Percentiles rank a stretch among this genome's conserved stretches.
phyloP scores from a whole-genome alignment of 2,329 filamentous ascomycete genomes.

The Claviceps purpurea region DNA sequence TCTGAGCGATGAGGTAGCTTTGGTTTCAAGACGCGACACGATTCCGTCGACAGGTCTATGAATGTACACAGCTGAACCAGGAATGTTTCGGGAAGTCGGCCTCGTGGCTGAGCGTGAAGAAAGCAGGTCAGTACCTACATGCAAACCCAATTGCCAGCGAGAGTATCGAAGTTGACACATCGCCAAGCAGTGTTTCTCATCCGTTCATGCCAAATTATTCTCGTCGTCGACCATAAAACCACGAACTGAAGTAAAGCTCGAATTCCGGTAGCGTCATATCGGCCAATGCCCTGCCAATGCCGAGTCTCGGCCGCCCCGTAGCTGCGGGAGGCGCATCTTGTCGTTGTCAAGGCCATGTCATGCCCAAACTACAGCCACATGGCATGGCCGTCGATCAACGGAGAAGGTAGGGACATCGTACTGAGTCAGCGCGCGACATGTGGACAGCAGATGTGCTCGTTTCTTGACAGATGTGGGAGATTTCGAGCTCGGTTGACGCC shows the following conservation, averaged over 20 bases:
- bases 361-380: neutral
- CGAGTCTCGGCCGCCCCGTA: neutral
- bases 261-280: neutral
- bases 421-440: neutral
- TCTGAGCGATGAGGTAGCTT: too few species aligned
- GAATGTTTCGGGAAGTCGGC: too few species aligned
- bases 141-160: too few species aligned
- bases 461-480: neutral
- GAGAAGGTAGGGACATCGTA: neutral
- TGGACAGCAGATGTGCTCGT: neutral
- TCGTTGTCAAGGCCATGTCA: neutral
- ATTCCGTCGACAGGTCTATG: too few species aligned
- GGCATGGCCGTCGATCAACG: neutral
- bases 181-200: neutral
- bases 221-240: neutral
- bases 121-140: too few species aligned
- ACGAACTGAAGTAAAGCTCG: neutral
- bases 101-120: too few species aligned
- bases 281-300: neutral
- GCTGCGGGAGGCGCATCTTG: neutral
- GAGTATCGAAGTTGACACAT: neutral
- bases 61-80: too few species aligned
- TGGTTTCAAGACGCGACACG: too few species aligned
- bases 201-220: neutral
- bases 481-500: neutral